Evolutionary conservation across 805 yeast species (phyloP).

Genomic region (Candida sonorensis): DNA sequence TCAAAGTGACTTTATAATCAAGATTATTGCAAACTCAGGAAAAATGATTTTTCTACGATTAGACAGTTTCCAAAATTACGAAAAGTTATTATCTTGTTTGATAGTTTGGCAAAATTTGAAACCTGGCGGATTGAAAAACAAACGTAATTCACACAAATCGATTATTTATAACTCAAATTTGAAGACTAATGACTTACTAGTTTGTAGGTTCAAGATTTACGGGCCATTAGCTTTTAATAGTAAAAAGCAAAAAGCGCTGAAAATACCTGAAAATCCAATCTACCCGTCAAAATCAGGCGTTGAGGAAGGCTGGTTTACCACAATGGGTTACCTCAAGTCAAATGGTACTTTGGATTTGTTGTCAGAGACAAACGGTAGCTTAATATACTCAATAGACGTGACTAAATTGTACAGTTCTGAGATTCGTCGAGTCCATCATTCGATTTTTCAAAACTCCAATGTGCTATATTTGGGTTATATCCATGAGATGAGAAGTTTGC

Average conservation of each 20-base stretch:
- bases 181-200: constrained; percentile 35
- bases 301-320: constrained; percentile 61
- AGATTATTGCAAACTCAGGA: constrained; percentile 32
- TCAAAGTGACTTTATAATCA: constrained; percentile 29
- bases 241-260: constrained; percentile 28
- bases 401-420: constrained; percentile 49
- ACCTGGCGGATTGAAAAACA: constrained; percentile 39
- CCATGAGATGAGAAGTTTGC: constrained; percentile 42
- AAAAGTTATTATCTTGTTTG: constrained; percentile 33
- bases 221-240: constrained; percentile 52
- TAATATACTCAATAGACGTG: constrained; percentile 53
- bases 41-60: constrained; percentile 27
- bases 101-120: constrained; percentile 45
- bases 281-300: constrained; percentile 13
- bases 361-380: constrained; percentile 56
- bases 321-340: constrained; percentile 63
- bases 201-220: constrained; percentile 58
- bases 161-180: constrained; percentile 17
- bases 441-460: constrained; percentile 54
- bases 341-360: constrained; percentile 57
- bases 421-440: constrained; percentile 55
- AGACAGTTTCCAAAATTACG: constrained; percentile 31
- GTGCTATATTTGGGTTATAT: constrained; percentile 53
- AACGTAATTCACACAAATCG: constrained; percentile 37
- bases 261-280: constrained; percentile 16